Percentiles rank a stretch among this genome's conserved stretches.
Evolutionary conservation across 495 filamentous ascomycete species (phyloP).

Genomic region (Aspergillus affinis): DNA sequence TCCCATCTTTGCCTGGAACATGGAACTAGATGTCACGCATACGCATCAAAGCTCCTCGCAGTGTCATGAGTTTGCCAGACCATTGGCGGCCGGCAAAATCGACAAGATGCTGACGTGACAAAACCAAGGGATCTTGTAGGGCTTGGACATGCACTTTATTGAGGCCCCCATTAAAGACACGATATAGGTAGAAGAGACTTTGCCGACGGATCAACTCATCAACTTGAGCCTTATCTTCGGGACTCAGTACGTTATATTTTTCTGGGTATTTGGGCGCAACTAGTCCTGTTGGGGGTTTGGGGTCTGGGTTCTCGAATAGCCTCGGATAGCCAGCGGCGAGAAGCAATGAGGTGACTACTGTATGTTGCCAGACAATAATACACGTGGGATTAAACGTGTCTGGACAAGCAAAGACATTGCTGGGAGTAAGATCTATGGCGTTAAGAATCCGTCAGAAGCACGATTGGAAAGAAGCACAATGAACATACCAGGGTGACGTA

Average conservation of each 20-base stretch:
- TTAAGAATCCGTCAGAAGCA: too few species aligned
- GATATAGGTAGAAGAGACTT: slow-evolving; percentile 23
- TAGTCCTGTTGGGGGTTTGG: slow-evolving; percentile 15
- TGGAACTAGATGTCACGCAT: slow-evolving; percentile 23
- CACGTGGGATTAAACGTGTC: slow-evolving; percentile 23
- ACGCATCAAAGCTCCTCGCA: slow-evolving; percentile 23
- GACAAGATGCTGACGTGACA: slow-evolving; percentile 24
- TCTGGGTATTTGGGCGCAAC: slow-evolving; percentile 19
- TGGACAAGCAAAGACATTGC: slow-evolving; percentile 24
- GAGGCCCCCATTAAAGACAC: slow-evolving; percentile 22
- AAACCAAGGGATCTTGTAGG: slow-evolving; percentile 20
- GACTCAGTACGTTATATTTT: slow-evolving; percentile 14
- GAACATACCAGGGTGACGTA: slow-evolving; percentile 19
- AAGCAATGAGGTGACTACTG: slow-evolving; percentile 19
- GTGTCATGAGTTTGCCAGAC: slow-evolving; percentile 25
- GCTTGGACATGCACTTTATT: slow-evolving; percentile 24
- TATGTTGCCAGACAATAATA: slow-evolving; percentile 32
- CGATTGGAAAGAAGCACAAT: too few species aligned
- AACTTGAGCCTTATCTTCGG: slow-evolving; percentile 16
- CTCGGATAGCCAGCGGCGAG: slow-evolving; percentile 24
- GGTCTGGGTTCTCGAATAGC: slow-evolving; percentile 23
- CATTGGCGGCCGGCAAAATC: slow-evolving; percentile 28
- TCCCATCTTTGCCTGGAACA: slow-evolving; percentile 15
- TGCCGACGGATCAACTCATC: slow-evolving; percentile 25
- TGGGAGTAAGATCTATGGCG: slow-evolving; percentile 21